phyloP scores from a whole-genome alignment of 73 alveolate species.

The Stentor roeselii region DNA sequence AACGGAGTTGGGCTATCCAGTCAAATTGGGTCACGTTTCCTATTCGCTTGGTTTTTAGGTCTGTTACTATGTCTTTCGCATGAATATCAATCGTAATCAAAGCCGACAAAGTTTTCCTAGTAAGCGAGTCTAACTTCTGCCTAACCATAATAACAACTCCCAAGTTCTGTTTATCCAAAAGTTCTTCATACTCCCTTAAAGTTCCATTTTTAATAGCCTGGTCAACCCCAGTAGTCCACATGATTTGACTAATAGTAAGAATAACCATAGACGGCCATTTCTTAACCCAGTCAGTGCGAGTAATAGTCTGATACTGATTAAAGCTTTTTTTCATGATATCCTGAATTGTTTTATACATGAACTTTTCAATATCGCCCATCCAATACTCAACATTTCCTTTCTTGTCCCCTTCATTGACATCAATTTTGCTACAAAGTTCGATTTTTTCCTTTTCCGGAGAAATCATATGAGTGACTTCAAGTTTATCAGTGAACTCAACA shows the following conservation, averaged over 20 bases:
- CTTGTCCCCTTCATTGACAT: conserved; percentile 79
- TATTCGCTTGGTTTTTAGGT: conserved; percentile 76
- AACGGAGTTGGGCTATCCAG: conserved; percentile 98
- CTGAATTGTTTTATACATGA: conserved; percentile 82
- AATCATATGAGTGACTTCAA: conserved; percentile 75
- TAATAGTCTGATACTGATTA: conserved; percentile 39
- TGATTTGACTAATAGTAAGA: conserved; percentile 82
- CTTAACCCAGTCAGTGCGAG: conserved; percentile 62
- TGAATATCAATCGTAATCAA: conserved; percentile 99
- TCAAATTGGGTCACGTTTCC: conserved; percentile 89
- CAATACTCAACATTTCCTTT: conserved; percentile 95
- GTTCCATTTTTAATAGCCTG: conserved; percentile 34
- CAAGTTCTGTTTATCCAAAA: conserved; percentile 60
- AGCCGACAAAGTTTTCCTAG: conserved; percentile 96
- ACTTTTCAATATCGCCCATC: conserved; percentile 83
- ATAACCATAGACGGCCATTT: conserved; percentile 96
- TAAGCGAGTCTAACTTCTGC: conserved; percentile 89
- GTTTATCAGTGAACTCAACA: conserved; percentile 72
- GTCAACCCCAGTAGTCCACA: conserved; percentile 82
- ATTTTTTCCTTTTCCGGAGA: conserved; percentile 90
- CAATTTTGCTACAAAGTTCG: conserved; percentile 63
- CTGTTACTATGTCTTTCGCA: conserved; percentile 97
- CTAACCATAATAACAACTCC: conserved; percentile 91
- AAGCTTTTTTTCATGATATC: conserved; percentile 60
- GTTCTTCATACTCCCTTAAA: conserved; percentile 55